Percentiles rank a stretch among this genome's conserved stretches.
Conservation (phyloP, 306 rosid genomes). For the Cucurbita moschata region DNA sequence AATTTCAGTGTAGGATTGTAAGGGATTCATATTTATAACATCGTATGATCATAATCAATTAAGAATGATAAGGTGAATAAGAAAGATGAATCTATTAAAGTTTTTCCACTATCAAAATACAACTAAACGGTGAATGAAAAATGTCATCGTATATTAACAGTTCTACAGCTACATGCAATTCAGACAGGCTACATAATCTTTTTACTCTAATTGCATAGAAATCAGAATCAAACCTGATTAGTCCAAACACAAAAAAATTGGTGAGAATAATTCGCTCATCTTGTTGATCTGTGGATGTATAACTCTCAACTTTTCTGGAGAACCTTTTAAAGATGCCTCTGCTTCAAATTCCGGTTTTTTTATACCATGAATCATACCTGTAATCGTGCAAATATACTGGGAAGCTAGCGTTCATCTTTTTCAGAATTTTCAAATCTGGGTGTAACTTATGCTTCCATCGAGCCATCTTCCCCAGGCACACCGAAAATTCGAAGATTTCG, state of each 20-base stretch:
- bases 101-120: background rate
- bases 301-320: background rate
- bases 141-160: background rate
- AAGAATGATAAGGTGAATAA: too few relatives aligned
- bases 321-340: background rate
- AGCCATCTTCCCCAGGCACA: slow-evolving; percentile 38
- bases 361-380: background rate
- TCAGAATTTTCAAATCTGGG: background rate
- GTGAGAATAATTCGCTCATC: background rate
- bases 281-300: background rate
- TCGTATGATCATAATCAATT: background rate
- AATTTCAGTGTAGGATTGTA: too few relatives aligned
- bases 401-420: background rate
- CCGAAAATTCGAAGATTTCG: slow-evolving; percentile 89
- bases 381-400: background rate
- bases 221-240: background rate
- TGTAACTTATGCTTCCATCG: slow-evolving; percentile 28
- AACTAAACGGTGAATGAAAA: background rate
- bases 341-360: background rate
- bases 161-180: background rate
- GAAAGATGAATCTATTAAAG: background rate
- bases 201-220: background rate
- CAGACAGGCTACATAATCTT: too few relatives aligned
- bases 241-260: background rate
- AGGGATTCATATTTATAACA: background rate